Percentiles rank a stretch among this genome's conserved stretches.
These are phyloP conservation scores for Neurospora sp. DNA, from an alignment of 2,329 filamentous ascomycete species.

Conservation along the genomic window DNA sequence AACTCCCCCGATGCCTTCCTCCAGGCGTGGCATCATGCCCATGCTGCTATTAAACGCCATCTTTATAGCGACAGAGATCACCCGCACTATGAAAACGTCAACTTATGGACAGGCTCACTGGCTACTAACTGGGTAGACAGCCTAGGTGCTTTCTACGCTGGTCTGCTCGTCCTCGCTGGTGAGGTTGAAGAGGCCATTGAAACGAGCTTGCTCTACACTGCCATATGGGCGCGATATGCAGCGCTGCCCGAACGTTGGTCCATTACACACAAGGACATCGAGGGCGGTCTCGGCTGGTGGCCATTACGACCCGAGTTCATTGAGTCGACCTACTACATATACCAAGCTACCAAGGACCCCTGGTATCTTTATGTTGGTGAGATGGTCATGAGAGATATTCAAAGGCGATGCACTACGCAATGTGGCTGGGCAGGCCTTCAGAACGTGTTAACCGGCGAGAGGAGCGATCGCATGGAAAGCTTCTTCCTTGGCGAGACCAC, in stretches of 20 bases:
- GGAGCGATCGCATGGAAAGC: constrained; percentile 94
- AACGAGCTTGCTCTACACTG: constrained; percentile 82
- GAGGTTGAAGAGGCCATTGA: constrained; percentile 86
- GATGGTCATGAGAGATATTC: constrained; percentile 86
- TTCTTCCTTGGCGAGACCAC: constrained; percentile 96
- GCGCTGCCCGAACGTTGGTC: constrained; percentile 94
- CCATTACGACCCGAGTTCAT: constrained; percentile 92
- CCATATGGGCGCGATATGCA: constrained; percentile 90
- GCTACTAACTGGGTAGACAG: constrained; percentile 95
- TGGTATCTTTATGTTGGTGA: constrained; percentile 96
- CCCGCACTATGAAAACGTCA: constrained; percentile 87
- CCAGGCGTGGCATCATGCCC: constrained; percentile 73
- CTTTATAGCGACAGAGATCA: constrained; percentile 78
- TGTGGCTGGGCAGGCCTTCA: constrained; percentile 92
- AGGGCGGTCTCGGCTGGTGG: constrained; percentile 88
- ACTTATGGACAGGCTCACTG: constrained; percentile 78
- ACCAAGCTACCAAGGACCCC: constrained; percentile 82
- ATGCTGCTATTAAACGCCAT: constrained; percentile 80
- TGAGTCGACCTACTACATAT: constrained; percentile 94
- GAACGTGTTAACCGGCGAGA: constrained; percentile 72
- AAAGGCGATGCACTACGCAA: constrained; percentile 74
- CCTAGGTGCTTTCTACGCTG: constrained; percentile 89
- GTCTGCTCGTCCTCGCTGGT: constrained; percentile 74
- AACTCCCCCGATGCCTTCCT: constrained; percentile 72
- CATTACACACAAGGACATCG: constrained; percentile 70